These are phyloP conservation scores for Galium porrigens DNA, from an alignment of 305 asterid genomes.

Conservation along the genomic window DNA sequence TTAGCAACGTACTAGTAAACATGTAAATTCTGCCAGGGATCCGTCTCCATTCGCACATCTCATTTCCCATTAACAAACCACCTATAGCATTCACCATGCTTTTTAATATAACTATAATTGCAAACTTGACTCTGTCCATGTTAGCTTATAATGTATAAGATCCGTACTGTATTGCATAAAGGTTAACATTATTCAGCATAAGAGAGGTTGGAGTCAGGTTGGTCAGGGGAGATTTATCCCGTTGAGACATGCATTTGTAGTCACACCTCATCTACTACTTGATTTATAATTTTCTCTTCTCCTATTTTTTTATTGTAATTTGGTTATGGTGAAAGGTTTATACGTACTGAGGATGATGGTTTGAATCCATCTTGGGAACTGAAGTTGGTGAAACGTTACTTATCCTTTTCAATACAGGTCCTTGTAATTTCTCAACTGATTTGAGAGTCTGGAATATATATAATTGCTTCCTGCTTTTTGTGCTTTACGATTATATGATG, in stretches of 20 bases:
- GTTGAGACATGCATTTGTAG: not conserved
- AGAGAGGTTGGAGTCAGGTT: not conserved
- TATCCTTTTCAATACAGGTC: slow-evolving; percentile 40
- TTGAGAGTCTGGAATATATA: not conserved
- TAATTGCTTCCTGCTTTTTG: not conserved
- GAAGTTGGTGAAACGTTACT: slow-evolving; percentile 86
- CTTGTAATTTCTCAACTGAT: slow-evolving; percentile 8
- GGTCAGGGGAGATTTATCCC: not conserved
- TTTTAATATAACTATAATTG: not conserved
- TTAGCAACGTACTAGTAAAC: not conserved
- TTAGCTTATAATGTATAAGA: not conserved
- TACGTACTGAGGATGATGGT: slow-evolving; percentile 86
- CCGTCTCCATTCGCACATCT: not conserved
- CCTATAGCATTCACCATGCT: not conserved
- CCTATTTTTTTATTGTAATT: not conserved
- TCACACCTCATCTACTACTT: not conserved
- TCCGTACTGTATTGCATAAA: not conserved
- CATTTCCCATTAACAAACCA: not conserved
- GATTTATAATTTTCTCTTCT: slow-evolving; percentile 14
- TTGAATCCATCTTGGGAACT: slow-evolving; percentile 79
- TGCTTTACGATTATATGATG: not conserved
- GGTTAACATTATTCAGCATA: not conserved
- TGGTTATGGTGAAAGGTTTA: slow-evolving; percentile 34
- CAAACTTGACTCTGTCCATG: not conserved
- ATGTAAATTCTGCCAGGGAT: not conserved